Percentiles rank a stretch among this genome's conserved stretches.
Conservation (phyloP, 2,329 filamentous ascomycete genomes). For the Stemphylium beticola region DNA sequence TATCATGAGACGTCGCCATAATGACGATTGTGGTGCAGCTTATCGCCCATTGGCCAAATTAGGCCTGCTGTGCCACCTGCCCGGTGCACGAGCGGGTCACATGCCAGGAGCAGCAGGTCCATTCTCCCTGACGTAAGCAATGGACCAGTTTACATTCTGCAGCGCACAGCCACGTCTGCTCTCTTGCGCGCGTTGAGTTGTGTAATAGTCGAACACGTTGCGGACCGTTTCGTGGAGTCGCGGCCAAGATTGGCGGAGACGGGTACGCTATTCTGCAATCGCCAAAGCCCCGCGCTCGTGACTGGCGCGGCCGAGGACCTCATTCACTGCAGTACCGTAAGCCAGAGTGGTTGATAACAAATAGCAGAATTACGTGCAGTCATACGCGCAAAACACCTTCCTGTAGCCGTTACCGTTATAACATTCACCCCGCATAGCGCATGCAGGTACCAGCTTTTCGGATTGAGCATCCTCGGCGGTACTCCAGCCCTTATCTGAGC, state of each 20-base stretch:
- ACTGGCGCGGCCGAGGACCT: conserved; percentile 3
- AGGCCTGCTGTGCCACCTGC: conserved; percentile 11
- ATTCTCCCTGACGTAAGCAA: background rate
- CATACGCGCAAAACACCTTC: conserved; percentile 14
- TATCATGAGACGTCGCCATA: background rate
- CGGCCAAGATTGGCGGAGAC: conserved; percentile 3
- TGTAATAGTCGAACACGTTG: background rate
- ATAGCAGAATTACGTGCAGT: conserved; percentile 3
- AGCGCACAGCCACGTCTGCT: background rate
- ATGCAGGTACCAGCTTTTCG: conserved; percentile 20
- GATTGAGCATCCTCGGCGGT: conserved; percentile 4
- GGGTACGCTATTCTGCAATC: conserved; percentile 1
- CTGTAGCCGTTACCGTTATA: conserved; percentile 18
- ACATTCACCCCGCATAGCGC: conserved; percentile 8
- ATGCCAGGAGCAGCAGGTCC: conserved; percentile 11
- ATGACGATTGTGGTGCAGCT: background rate
- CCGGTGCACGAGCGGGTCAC: conserved; percentile 15
- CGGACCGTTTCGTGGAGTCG: background rate
- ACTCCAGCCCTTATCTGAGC: conserved; percentile 9
- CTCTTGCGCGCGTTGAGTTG: background rate
- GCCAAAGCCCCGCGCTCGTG: conserved; percentile 15
- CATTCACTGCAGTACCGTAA: background rate
- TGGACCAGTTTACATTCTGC: too few relatives aligned
- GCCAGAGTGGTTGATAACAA: conserved; percentile 4
- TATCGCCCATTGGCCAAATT: conserved; percentile 1